Conservation (phyloP, 2,329 filamentous ascomycete genomes). For the Westerdykella ornata region DNA sequence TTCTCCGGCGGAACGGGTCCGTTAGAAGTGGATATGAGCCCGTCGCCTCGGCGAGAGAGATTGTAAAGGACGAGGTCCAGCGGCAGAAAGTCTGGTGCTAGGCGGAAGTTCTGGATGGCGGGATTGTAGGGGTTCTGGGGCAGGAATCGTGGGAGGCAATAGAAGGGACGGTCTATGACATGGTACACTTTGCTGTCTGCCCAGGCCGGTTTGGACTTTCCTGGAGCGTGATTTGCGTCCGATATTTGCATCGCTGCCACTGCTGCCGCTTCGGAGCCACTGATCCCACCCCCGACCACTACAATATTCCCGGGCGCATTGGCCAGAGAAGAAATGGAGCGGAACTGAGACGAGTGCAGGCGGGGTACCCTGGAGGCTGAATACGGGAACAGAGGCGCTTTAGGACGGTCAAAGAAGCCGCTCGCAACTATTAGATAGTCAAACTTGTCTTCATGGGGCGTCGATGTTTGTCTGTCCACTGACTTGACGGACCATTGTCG, state of each 20-base stretch:
- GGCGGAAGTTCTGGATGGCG: slow-evolving; percentile 30
- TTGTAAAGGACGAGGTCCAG: slow-evolving; percentile 69
- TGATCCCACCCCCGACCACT: slow-evolving; percentile 75
- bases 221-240: slow-evolving; percentile 51
- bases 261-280: slow-evolving; percentile 68
- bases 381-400: slow-evolving; percentile 4
- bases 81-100: slow-evolving; percentile 57
- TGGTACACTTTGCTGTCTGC: slow-evolving; percentile 57
- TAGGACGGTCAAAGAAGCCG: slow-evolving; percentile 59
- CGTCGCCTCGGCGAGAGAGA: slow-evolving; percentile 52
- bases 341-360: slow-evolving; percentile 29
- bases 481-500: slow-evolving; percentile 19
- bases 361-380: neutral
- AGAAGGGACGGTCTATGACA: slow-evolving; percentile 61
- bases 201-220: slow-evolving; percentile 17
- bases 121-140: slow-evolving; percentile 26
- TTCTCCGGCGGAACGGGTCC: slow-evolving; percentile 57
- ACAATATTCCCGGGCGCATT: slow-evolving; percentile 53
- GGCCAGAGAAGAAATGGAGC: slow-evolving; percentile 16
- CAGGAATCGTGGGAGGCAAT: slow-evolving; percentile 57
- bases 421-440: slow-evolving; percentile 67
- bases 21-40: slow-evolving; percentile 55
- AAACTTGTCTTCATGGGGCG: slow-evolving; percentile 41
- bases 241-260: slow-evolving; percentile 67
- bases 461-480: slow-evolving; percentile 11